A percentile compares a stretch with the other conserved stretches of the same genome.
phyloP scores from a whole-genome alignment of 2,329 filamentous ascomycete genomes.

The Alternaria sp. region DNA sequence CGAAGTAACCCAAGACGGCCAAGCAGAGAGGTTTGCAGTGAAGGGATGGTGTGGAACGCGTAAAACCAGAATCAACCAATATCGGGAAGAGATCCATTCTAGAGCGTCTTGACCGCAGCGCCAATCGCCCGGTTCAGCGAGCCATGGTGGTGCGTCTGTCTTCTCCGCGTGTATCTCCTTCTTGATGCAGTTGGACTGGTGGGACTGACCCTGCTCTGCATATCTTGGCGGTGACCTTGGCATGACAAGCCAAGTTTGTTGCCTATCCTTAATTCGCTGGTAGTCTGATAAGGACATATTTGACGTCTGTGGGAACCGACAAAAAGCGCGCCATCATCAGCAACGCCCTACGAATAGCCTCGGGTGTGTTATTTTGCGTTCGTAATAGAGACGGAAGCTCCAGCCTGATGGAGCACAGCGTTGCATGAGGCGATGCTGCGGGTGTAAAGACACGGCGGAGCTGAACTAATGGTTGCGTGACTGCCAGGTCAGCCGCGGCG shows the following conservation, averaged over 20 bases:
- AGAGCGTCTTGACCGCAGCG: constrained; percentile 28
- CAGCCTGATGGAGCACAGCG: neutral
- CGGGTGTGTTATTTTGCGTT: neutral
- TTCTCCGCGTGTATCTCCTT: constrained; percentile 31
- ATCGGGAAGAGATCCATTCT: constrained; percentile 12
- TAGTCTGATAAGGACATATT: constrained; percentile 21
- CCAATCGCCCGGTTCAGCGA: constrained; percentile 31
- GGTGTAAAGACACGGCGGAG: neutral
- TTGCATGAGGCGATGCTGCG: neutral
- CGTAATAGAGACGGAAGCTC: neutral
- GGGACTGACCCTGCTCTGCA: constrained; percentile 19
- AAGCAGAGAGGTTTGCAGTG: constrained; percentile 26
- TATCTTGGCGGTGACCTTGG: constrained; percentile 28
- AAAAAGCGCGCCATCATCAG: constrained; percentile 8
- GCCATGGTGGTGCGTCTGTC: constrained; percentile 18
- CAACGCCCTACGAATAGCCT: neutral
- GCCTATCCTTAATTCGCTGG: constrained; percentile 19
- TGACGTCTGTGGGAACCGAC: constrained; percentile 20
- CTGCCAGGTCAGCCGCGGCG: constrained; percentile 5
- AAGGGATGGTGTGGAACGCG: constrained; percentile 23
- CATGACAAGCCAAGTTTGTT: constrained; percentile 22
- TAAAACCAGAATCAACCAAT: constrained; percentile 14
- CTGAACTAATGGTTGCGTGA: neutral
- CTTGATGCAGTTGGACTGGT: constrained; percentile 25
- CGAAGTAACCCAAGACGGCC: constrained; percentile 34